Percentiles rank a stretch among this genome's conserved stretches.
These are phyloP conservation scores for Russula virescens DNA, from an alignment of 768 basidiomycete genomes.

Conservation along the genomic window DNA sequence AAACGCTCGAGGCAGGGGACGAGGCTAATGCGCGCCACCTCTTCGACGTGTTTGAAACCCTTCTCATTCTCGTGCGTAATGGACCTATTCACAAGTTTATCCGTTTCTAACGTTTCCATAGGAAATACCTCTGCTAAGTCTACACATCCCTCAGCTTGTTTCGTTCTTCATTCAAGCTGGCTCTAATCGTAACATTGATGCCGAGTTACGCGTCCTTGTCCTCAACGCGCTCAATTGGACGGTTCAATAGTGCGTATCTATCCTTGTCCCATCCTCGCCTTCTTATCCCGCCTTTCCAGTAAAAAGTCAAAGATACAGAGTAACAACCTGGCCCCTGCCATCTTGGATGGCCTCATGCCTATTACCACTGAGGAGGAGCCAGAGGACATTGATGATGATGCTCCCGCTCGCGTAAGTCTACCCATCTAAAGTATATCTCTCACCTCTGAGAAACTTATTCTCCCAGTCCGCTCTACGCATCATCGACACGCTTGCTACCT, in stretches of 20 bases:
- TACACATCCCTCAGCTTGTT: conserved; percentile 81
- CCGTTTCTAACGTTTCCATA: conserved; percentile 30
- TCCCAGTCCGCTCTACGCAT: conserved; percentile 85
- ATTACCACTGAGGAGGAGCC: conserved; percentile 92
- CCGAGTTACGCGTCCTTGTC: conserved; percentile 80
- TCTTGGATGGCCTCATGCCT: conserved; percentile 89
- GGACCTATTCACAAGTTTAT: background rate
- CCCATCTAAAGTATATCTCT: background rate
- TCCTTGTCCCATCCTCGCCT: background rate
- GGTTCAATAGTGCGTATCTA: conserved; percentile 73
- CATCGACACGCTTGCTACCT: conserved; percentile 87
- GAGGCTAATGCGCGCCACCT: conserved; percentile 80
- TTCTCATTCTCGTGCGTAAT: conserved; percentile 75
- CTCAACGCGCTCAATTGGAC: conserved; percentile 96
- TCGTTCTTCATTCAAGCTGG: conserved; percentile 85
- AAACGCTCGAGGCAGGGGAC: conserved; percentile 72
- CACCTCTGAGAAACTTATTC: conserved; percentile 4
- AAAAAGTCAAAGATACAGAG: conserved; percentile 95
- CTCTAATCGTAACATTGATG: conserved; percentile 66
- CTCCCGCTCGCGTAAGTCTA: conserved; percentile 75
- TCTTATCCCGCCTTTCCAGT: conserved; percentile 38
- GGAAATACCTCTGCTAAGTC: conserved; percentile 92
- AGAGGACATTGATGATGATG: conserved; percentile 88
- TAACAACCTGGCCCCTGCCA: conserved; percentile 73
- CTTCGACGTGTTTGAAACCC: conserved; percentile 94